Percentiles rank a stretch among this genome's conserved stretches.
phyloP scores from a whole-genome alignment of 306 rosid species.

The Adenanthera pavonina region DNA sequence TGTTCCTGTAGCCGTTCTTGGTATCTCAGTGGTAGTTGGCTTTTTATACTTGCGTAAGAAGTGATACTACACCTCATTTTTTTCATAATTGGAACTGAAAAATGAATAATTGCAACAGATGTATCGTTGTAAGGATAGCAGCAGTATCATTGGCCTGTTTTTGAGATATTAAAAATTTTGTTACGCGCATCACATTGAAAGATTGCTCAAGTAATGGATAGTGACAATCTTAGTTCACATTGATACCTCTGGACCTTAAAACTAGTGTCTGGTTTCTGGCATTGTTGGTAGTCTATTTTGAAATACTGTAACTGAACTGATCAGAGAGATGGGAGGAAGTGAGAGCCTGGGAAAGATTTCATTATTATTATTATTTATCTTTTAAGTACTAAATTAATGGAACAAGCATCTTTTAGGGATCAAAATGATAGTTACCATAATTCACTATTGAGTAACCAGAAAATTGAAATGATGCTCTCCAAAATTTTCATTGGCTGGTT shows the following conservation, averaged over 20 bases:
- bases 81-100: not conserved
- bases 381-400: not conserved
- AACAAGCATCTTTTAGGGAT: not conserved
- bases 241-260: not conserved
- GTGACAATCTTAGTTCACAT: not conserved
- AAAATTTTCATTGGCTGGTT: constrained; percentile 50
- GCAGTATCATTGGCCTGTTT: not conserved
- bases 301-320: not conserved
- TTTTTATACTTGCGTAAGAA: constrained; percentile 66
- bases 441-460: constrained; percentile 35
- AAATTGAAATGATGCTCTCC: constrained; percentile 46
- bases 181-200: not conserved
- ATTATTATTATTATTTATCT: not conserved
- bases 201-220: constrained; percentile 33
- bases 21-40: constrained; percentile 65
- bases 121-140: constrained; percentile 43
- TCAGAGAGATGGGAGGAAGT: too few species aligned
- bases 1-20: constrained; percentile 56
- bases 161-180: constrained; percentile 11
- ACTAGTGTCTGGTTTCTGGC: not conserved
- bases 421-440: constrained; percentile 19
- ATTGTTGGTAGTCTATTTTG: not conserved
- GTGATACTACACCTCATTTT: constrained; percentile 36
- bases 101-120: constrained; percentile 44
- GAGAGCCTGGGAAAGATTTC: too few species aligned